Evolutionary conservation across 257 asterid species (phyloP), one percentile per base, ranked within the genome.

Genomic region (Coffea canephora): DNA sequence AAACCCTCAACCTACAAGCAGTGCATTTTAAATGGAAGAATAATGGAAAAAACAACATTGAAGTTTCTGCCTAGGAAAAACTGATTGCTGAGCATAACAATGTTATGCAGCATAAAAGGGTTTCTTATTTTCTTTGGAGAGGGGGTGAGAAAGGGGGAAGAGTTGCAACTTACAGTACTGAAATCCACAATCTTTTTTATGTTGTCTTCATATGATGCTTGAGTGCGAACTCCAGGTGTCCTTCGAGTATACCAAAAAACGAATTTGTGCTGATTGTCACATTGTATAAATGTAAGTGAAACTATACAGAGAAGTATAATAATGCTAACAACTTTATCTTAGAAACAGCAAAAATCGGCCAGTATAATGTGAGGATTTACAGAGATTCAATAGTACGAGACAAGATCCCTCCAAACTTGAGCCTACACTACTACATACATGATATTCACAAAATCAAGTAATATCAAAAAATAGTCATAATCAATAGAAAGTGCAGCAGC

Each of bases 191-290:
- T 89, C 88, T 88, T 94, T 90, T 91, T 96, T 64, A 96, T 92
- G 81, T 96, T 96, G 86, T 96, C 98, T 88, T 96, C 99, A 25
- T 96, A 96, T 4, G 98, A 90, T 66, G 94, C 86, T 72, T 92
- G 99, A 45, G 90, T 89, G 80, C 98, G 88, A 83, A 91, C 94
- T 79, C 99, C 99, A 48, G 97, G 98, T 69, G 96, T 91, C 77
- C 97, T 95, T 61, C 98, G 98, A 82, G 99, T 96, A 86, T 96
- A 94, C 99, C 99, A 96, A 78, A 92, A 91, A 16, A 91, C 91
- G 81, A 89, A 94, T 81, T 92, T 96, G 85, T 92, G 82, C 99
- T 96, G 90, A 75, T 81, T 71, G 87, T 83, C 78, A 70, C 76
- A 82, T 48, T 55, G 15, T 69, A 78, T 46, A 49, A 69, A 66